Conservation (phyloP, 306 rosid genomes). For the Trichosanthes cucumerina region DNA sequence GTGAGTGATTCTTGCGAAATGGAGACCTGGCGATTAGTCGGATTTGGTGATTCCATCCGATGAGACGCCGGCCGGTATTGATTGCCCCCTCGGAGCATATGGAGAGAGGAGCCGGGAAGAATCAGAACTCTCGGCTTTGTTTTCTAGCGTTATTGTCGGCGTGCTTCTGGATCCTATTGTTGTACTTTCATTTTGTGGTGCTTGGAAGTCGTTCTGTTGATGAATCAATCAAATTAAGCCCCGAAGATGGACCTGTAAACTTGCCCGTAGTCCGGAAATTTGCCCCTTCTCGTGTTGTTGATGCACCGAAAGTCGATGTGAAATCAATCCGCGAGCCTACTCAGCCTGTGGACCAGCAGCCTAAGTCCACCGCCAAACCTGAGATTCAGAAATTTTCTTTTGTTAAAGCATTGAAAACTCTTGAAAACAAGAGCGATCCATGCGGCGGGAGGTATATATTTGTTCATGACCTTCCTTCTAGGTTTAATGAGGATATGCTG, state of each 20-base stretch:
- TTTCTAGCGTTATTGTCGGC: slow-evolving; percentile 52
- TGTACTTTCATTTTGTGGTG: slow-evolving; percentile 73
- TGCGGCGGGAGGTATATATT: slow-evolving; percentile 96
- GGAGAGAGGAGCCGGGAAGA: slow-evolving; percentile 67
- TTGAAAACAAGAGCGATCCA: slow-evolving; percentile 82
- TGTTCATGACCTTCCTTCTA: slow-evolving; percentile 79
- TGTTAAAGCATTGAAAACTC: slow-evolving; percentile 53
- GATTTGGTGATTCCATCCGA: slow-evolving; percentile 19
- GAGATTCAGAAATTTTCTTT: slow-evolving; percentile 37
- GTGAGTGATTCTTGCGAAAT: slow-evolving; percentile 9
- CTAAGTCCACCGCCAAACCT: background rate
- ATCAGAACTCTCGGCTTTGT: slow-evolving; percentile 52
- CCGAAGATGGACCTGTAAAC: slow-evolving; percentile 20
- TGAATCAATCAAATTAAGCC: slow-evolving; percentile 21
- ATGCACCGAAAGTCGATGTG: background rate
- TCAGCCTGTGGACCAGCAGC: background rate
- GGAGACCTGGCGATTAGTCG: slow-evolving; percentile 14
- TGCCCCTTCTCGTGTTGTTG: slow-evolving; percentile 3
- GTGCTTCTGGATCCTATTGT: slow-evolving; percentile 60
- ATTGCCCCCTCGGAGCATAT: slow-evolving; percentile 41
- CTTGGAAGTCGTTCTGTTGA: slow-evolving; percentile 29
- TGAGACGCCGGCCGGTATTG: slow-evolving; percentile 73
- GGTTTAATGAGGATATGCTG: slow-evolving; percentile 93
- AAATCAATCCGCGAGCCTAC: background rate
- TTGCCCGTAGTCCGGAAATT: slow-evolving; percentile 14